Evolutionary conservation across 192 early-diverging fungal genomes (phyloP), one percentile per base, ranked within the genome.

Genomic region (Coemansia sp.): DNA sequence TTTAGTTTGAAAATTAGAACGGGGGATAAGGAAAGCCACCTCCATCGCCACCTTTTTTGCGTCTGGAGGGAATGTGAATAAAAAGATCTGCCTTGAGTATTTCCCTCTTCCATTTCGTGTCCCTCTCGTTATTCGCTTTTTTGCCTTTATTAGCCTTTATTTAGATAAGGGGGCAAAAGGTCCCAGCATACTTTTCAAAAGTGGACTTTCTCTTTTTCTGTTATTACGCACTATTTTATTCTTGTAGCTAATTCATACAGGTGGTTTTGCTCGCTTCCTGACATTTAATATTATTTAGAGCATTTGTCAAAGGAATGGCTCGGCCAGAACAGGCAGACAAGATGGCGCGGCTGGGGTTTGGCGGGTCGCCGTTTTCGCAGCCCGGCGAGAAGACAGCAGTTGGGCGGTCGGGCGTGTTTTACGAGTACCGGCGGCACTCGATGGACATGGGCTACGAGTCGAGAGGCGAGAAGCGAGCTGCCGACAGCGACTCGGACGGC

Each of bases 341-440:
- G 65, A 57, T 80, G 21, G 65, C 73, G 65, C 63, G 64, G 41
- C 72, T 66, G 56, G 68, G 60, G 19, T 70, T 73, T 32, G 67
- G 39, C 45, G 41, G 66, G 12, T 22, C 75, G 53, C 75, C 76
- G 7, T 79, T 79, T 53, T 73, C 76, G 19, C 76, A 79, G 65
- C 76, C 76, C 29, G 54, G 54, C 12, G 54, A 56, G 54, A 79
- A 79, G 62, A 79, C 76, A 0, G 67, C 70, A 1, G 71, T 79
- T 9, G 67, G 76, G 11, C 63, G 76, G 38, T 73, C 76, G 0
- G 67, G 70, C 43, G 76, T 79, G 5, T 70, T 73, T 62, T 69
- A 66, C 51, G 67, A 70, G 22, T 71, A 79, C 39, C 67, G 72
- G 43, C 60, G 77, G 21, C 77, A 79, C 55, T 79, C 77, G 50